Conservation (phyloP, 2,329 filamentous ascomycete species). For the Pseudogymnoascus sp. region DNA sequence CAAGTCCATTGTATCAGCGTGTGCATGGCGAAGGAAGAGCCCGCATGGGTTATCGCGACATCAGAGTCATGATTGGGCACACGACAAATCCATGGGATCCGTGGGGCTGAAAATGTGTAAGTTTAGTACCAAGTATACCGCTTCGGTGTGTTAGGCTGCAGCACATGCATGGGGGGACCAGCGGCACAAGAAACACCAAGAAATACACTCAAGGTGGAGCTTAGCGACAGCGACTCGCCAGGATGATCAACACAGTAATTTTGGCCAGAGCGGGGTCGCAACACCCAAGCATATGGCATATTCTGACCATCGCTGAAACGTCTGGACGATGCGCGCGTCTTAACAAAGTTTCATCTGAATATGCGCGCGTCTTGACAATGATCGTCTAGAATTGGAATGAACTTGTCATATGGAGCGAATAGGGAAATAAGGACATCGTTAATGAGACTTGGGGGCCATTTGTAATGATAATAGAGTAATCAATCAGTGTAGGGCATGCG, state of each 20-base stretch:
- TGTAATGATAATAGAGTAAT: not conserved
- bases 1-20: not conserved
- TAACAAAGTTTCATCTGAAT: not conserved
- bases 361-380: conserved; percentile 1
- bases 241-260: conserved; percentile 2
- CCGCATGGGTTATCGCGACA: conserved; percentile 4
- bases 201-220: not conserved
- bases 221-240: conserved; percentile 1
- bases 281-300: conserved; percentile 1
- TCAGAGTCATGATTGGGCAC: not conserved
- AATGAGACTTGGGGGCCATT: not conserved
- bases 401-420: not conserved
- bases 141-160: conserved; percentile 7
- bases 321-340: not conserved
- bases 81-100: conserved; percentile 2
- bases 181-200: conserved; percentile 1
- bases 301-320: not conserved
- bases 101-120: conserved; percentile 4
- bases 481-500: not conserved
- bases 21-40: not conserved
- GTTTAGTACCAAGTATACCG: not conserved
- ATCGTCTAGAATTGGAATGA: not conserved
- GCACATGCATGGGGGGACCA: not conserved
- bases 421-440: not conserved
- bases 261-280: not conserved